phyloP scores from a whole-genome alignment of 2,329 filamentous ascomycete species.

The Chaetomium sp. region DNA sequence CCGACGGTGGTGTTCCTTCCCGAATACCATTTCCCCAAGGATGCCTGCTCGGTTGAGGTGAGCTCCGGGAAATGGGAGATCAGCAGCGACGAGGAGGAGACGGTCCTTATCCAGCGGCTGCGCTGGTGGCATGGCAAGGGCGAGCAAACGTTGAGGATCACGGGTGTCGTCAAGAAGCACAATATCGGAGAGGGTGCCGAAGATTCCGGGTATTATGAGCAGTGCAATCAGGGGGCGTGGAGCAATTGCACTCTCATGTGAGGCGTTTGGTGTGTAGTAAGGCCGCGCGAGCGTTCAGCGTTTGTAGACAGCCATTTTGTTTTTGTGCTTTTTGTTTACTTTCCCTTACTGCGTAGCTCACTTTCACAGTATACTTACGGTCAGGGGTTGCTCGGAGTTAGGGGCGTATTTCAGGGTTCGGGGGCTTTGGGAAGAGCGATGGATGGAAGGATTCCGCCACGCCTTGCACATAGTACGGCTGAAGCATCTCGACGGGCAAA shows the following conservation, averaged over 20 bases:
- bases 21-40: slow-evolving; percentile 86
- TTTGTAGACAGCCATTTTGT: not conserved
- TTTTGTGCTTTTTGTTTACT: slow-evolving; percentile 5
- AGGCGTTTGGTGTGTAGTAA: not conserved
- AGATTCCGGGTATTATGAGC: slow-evolving; percentile 72
- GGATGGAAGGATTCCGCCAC: slow-evolving; percentile 9
- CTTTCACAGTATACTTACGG: not conserved
- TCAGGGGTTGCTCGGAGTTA: slow-evolving; percentile 11
- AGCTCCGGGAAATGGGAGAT: slow-evolving; percentile 91
- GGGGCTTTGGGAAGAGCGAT: slow-evolving; percentile 2
- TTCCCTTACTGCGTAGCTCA: not conserved
- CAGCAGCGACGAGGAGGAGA: slow-evolving; percentile 69
- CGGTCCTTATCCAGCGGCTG: slow-evolving; percentile 71
- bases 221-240: slow-evolving; percentile 56
- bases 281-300: not conserved
- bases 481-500: not conserved
- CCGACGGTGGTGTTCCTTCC: slow-evolving; percentile 87
- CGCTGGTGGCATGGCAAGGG: slow-evolving; percentile 93
- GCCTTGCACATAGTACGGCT: not conserved
- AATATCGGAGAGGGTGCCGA: slow-evolving; percentile 65
- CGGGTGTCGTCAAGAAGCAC: slow-evolving; percentile 69
- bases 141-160: slow-evolving; percentile 76
- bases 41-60: slow-evolving; percentile 70
- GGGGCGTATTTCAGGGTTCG: not conserved
- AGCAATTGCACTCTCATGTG: slow-evolving; percentile 58